Percentiles rank a stretch among this genome's conserved stretches.
Conservation (phyloP, 2,329 filamentous ascomycete genomes). For the Colletotrichum higginsianum region DNA sequence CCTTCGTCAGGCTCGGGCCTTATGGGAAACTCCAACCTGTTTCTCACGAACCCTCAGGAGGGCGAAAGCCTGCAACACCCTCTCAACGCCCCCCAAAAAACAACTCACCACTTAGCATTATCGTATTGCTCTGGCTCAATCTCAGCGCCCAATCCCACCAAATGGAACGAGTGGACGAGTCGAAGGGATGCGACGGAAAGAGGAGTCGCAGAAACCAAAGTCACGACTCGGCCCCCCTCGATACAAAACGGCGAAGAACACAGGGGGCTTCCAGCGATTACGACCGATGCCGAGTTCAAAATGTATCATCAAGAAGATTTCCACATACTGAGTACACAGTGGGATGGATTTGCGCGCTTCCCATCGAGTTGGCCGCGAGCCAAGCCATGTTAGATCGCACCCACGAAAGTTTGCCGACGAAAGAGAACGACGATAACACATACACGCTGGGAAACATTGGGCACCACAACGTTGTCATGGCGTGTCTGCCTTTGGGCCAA, state of each 20-base stretch:
- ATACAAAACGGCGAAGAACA: not conserved
- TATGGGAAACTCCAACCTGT: not conserved
- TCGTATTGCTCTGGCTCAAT: not conserved
- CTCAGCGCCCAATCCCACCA: not conserved
- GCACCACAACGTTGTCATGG: conserved; percentile 48
- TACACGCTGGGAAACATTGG: conserved; percentile 46
- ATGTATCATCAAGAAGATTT: not conserved
- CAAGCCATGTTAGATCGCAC: conserved; percentile 41
- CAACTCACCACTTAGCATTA: not conserved
- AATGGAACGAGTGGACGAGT: not conserved
- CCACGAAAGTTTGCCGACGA: not conserved
- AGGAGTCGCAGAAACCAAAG: not conserved
- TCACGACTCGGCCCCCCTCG: not conserved
- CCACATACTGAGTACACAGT: conserved; percentile 28
- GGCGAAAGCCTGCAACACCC: not conserved
- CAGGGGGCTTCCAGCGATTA: no score
- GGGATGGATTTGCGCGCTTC: conserved; percentile 43
- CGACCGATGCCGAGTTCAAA: not conserved
- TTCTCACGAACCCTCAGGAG: not conserved
- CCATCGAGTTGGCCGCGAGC: conserved; percentile 38
- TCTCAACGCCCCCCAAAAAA: no score
- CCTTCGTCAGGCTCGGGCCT: not conserved
- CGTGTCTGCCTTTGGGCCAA: conserved; percentile 43
- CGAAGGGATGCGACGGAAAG: not conserved
- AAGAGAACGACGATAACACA: conserved; percentile 43